phyloP scores from a whole-genome alignment of 1,284 basidiomycete genomes.

The Austropuccinia psidii region DNA sequence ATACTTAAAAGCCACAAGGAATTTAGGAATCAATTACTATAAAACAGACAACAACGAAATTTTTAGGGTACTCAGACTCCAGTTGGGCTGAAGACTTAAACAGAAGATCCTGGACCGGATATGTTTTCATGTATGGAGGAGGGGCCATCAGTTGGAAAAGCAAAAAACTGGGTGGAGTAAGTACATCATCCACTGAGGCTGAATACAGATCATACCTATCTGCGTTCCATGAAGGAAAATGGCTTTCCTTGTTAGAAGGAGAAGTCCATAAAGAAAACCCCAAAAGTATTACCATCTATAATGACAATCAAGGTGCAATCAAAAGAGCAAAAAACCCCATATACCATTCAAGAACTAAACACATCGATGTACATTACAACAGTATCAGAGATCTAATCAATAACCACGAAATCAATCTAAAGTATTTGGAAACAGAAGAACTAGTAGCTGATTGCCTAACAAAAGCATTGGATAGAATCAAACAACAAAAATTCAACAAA shows the following conservation, averaged over 20 bases:
- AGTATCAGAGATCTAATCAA: constrained; percentile 14
- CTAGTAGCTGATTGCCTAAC: constrained; percentile 24
- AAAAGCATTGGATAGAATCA: constrained; percentile 29
- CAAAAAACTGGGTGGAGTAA: constrained; percentile 16
- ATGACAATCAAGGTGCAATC: constrained; percentile 14
- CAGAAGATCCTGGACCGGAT: no score
- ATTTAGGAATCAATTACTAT: constrained; percentile 5
- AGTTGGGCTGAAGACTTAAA: constrained; percentile 30
- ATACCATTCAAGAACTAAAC: constrained; percentile 16
- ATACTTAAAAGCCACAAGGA: constrained; percentile 20
- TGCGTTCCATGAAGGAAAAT: constrained; percentile 15
- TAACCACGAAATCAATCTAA: neutral
- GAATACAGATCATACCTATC: constrained; percentile 12
- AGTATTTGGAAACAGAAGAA: constrained; percentile 1
- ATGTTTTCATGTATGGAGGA: no score
- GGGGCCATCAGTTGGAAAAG: constrained; percentile 7
- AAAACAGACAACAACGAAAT: neutral
- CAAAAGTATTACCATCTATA: no score
- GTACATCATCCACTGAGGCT: constrained; percentile 13
- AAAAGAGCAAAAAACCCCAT: constrained; percentile 4
- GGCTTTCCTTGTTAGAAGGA: no score
- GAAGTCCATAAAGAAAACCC: neutral
- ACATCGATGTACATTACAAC: neutral
- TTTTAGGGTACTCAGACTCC: constrained; percentile 17
- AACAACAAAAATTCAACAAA: constrained; percentile 23